These are phyloP conservation scores for Penicillium griseofulvum DNA, from an alignment of 2,329 filamentous ascomycete species.

Conservation along the genomic window DNA sequence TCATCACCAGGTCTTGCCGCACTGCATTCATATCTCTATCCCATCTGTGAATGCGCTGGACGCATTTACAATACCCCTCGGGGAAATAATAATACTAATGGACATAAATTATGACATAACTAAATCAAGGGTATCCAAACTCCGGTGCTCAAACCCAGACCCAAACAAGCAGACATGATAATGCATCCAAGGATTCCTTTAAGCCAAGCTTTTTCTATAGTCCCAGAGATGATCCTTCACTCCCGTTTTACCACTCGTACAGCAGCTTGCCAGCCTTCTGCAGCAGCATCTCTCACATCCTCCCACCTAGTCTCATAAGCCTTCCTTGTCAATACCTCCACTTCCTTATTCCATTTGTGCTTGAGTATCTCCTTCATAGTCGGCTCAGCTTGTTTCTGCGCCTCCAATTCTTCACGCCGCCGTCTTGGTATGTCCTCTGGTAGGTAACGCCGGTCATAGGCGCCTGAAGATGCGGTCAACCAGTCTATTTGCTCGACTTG, in stretches of 20 bases:
- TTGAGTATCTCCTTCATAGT: constrained; percentile 66
- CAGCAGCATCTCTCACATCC: constrained; percentile 49
- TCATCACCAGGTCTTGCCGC: background rate
- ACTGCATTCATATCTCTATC: background rate
- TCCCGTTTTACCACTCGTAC: constrained; percentile 33
- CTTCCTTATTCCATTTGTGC: constrained; percentile 73
- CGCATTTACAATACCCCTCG: background rate
- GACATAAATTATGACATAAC: constrained; percentile 8
- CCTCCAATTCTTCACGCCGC: constrained; percentile 9
- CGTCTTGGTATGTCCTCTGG: constrained; percentile 13
- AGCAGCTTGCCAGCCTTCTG: constrained; percentile 54
- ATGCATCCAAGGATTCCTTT: constrained; percentile 8
- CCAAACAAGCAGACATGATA: constrained; percentile 11
- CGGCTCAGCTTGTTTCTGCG: constrained; percentile 27
- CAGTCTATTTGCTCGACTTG: constrained; percentile 44
- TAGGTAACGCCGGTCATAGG: constrained; percentile 33
- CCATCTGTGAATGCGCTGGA: constrained; percentile 3
- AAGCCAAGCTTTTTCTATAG: background rate
- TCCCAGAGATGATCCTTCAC: constrained; percentile 15
- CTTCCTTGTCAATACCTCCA: constrained; percentile 65
- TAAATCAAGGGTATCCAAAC: constrained; percentile 26
- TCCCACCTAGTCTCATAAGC: constrained; percentile 66
- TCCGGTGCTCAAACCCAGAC: constrained; percentile 16
- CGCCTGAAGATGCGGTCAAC: constrained; percentile 35
- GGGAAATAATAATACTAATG: constrained; percentile 3